These are phyloP conservation scores for Trametes elegans DNA, from an alignment of 768 basidiomycete genomes.

Conservation along the genomic window DNA sequence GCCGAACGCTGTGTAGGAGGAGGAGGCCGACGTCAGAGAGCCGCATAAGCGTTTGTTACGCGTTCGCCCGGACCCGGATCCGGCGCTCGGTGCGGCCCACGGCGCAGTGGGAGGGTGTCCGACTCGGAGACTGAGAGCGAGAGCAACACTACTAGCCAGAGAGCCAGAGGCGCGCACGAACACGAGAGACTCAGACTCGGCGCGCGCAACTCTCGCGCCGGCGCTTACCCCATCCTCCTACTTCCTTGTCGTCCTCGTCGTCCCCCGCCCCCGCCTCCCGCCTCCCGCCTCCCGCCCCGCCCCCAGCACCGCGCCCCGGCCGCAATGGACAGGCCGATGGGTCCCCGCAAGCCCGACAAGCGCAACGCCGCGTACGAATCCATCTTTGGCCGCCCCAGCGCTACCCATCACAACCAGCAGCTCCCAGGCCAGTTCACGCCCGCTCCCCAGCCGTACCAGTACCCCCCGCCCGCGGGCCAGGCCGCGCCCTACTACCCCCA, in stretches of 20 bases:
- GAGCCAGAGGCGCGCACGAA: too few species aligned
- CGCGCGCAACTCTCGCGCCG: constrained; percentile 7
- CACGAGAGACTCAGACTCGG: too few species aligned
- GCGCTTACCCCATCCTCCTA: constrained; percentile 14
- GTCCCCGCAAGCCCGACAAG: constrained; percentile 65
- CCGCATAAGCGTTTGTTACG: background rate
- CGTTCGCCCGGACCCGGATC: background rate
- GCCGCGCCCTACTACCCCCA: constrained; percentile 28
- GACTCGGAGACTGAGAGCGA: too few species aligned
- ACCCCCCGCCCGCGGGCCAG: constrained; percentile 33
- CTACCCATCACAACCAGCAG: constrained; percentile 45
- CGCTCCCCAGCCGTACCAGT: constrained; percentile 38
- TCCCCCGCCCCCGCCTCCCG: constrained; percentile 1
- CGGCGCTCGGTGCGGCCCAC: too few species aligned
- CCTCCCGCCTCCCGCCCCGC: background rate
- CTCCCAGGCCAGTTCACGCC: constrained; percentile 28
- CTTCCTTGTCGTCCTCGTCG: constrained; percentile 15
- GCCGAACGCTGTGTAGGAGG: too few species aligned
- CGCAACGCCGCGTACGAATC: constrained; percentile 81
- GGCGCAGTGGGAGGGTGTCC: background rate
- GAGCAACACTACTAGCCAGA: too few species aligned
- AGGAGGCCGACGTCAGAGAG: too few species aligned
- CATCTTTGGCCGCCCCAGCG: constrained; percentile 79
- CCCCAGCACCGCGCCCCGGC: too few species aligned
- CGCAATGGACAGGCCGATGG: constrained; percentile 53